phyloP scores from a whole-genome alignment of 2,329 filamentous ascomycete genomes.

The Aspergillus sp. region DNA sequence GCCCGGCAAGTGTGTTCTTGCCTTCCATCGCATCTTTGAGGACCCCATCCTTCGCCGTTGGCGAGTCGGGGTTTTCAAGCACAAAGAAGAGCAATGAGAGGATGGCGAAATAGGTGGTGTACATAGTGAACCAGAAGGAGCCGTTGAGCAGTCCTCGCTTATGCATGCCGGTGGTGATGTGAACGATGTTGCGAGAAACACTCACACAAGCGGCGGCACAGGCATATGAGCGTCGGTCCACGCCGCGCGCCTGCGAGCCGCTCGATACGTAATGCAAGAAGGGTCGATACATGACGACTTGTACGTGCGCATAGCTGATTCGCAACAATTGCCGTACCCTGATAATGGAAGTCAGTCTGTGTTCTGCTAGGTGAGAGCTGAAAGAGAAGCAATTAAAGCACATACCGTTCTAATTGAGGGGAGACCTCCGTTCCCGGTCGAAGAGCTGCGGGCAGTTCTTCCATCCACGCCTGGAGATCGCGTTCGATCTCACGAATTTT shows the following conservation, averaged over 20 bases:
- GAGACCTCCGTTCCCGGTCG: conserved; percentile 76
- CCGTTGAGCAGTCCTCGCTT: conserved; percentile 60
- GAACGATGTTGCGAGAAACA: conserved; percentile 65
- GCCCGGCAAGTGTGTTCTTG: conserved; percentile 73
- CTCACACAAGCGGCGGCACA: conserved; percentile 66
- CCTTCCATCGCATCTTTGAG: conserved; percentile 82
- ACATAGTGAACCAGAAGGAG: conserved; percentile 68
- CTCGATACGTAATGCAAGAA: conserved; percentile 64
- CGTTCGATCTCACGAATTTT: conserved; percentile 64
- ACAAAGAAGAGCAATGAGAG: conserved; percentile 64
- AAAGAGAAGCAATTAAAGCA: conserved; percentile 10
- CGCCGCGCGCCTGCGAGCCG: conserved; percentile 48
- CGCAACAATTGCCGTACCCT: conserved; percentile 62
- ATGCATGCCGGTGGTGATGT: conserved; percentile 66
- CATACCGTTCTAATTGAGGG: conserved; percentile 73
- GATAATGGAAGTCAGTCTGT: conserved; percentile 2
- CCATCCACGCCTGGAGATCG: conserved; percentile 63
- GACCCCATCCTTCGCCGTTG: conserved; percentile 66
- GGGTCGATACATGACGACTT: conserved; percentile 64
- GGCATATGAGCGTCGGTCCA: conserved; percentile 64
- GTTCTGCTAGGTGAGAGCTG: background rate
- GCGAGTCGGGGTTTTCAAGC: conserved; percentile 62
- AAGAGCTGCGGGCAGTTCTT: conserved; percentile 70
- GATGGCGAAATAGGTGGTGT: conserved; percentile 67
- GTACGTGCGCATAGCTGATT: conserved; percentile 63